Conservation (phyloP, 495 filamentous ascomycete species). For the Xylaria longipes region DNA sequence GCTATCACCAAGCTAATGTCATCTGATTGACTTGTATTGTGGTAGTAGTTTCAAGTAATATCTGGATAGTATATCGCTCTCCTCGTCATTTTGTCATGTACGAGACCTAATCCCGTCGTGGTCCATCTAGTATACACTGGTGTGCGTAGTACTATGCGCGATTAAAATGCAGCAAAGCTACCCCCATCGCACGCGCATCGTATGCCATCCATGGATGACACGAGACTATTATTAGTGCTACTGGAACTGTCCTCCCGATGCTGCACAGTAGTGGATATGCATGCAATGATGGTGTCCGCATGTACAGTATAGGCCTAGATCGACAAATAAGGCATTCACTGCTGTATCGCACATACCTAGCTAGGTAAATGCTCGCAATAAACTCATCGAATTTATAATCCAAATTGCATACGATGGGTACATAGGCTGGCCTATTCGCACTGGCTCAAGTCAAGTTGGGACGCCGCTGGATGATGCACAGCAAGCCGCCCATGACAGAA, state of each 20-base stretch:
- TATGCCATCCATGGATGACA: constrained; percentile 8
- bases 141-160: constrained; percentile 27
- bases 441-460: constrained; percentile 7
- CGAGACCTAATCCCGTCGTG: background rate
- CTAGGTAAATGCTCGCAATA: background rate
- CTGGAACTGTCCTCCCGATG: constrained; percentile 1
- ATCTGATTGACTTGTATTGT: background rate
- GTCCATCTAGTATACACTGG: background rate
- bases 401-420: background rate
- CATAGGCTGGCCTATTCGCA: background rate
- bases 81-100: background rate
- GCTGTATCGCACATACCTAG: background rate
- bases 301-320: background rate
- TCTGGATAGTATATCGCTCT: background rate
- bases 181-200: background rate
- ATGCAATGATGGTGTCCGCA: constrained; percentile 14
- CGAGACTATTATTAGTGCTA: constrained; percentile 15
- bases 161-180: constrained; percentile 18
- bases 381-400: constrained; percentile 3
- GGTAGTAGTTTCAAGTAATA: background rate
- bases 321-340: background rate
- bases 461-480: constrained; percentile 3
- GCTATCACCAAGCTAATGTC: background rate
- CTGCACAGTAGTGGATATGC: constrained; percentile 18
- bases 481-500: no score